phyloP scores from a whole-genome alignment of 139 green algal species.

The Asterochloris sp. region DNA sequence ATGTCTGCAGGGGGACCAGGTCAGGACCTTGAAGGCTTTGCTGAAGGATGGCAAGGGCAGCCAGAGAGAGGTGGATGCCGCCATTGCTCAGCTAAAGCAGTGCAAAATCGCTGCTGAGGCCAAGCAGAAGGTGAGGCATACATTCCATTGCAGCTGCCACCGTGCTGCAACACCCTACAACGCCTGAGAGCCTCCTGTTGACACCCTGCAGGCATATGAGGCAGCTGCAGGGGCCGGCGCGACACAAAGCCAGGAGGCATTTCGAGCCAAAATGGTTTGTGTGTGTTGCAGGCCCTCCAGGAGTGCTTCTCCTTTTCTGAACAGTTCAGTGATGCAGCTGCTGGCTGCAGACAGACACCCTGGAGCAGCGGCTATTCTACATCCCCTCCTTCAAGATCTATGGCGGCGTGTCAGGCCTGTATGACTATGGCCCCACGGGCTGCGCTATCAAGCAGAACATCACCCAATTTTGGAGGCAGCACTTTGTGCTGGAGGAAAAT shows the following conservation, averaged over 20 bases:
- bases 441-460: constrained; percentile 98
- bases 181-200: too few species aligned
- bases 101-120: constrained; percentile 77
- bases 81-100: constrained; percentile 82
- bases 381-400: constrained; percentile 99
- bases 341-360: constrained; percentile 53
- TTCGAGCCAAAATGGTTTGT: constrained; percentile 68
- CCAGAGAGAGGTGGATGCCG: constrained; percentile 75
- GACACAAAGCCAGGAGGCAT: constrained; percentile 70
- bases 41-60: constrained; percentile 72
- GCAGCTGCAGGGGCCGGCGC: constrained; percentile 58
- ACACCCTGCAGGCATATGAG: constrained; percentile 61
- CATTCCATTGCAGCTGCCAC: background rate
- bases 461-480: constrained; percentile 83
- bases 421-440: constrained; percentile 96
- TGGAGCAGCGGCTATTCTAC: constrained; percentile 94
- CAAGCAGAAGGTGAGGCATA: constrained; percentile 56
- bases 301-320: background rate
- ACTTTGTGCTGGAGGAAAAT: constrained; percentile 97
- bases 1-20: constrained; percentile 85
- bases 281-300: background rate
- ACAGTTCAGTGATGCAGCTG: background rate
- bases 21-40: constrained; percentile 85
- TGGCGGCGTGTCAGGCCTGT: constrained; percentile 92
- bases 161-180: background rate